These are phyloP conservation scores for Cryphonectria carpinicola DNA, from an alignment of 2,329 filamentous ascomycete genomes.

Conservation along the genomic window DNA sequence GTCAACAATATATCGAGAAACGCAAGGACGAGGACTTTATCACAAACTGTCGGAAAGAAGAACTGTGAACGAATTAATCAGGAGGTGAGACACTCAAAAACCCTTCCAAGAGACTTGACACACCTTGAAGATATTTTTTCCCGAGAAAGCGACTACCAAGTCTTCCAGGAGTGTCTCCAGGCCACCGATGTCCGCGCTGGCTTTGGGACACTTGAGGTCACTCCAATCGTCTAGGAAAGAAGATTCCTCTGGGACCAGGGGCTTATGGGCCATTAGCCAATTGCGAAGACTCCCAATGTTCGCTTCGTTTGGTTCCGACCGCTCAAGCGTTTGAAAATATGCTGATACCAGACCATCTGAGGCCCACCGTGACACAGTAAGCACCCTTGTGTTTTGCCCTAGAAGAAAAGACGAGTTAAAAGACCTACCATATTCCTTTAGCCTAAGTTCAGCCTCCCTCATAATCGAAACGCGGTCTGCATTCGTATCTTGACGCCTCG, in stretches of 20 bases:
- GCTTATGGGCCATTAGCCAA: conserved; percentile 1
- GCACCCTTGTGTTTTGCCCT: background rate
- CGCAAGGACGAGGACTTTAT: background rate
- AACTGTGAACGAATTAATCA: background rate
- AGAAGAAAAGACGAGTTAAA: background rate
- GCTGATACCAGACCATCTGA: background rate
- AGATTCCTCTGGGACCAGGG: background rate
- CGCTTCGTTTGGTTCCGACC: background rate
- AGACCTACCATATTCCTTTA: background rate
- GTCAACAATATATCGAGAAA: background rate
- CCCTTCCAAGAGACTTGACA: background rate
- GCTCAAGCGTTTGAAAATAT: background rate
- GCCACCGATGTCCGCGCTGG: background rate
- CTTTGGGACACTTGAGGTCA: background rate
- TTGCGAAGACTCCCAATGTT: background rate
- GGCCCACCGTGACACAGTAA: background rate
- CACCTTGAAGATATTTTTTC: background rate
- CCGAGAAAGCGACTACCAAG: background rate
- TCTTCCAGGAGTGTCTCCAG: background rate
- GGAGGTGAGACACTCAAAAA: too few relatives aligned
- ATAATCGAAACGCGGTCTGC: background rate
- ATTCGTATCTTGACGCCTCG: background rate
- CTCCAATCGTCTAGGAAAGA: background rate
- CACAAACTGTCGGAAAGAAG: background rate
- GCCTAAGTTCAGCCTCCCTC: conserved; percentile 3